Evolutionary conservation across 108 stramenopile species (phyloP).

Genomic region (Phaeodactylum tricornutum): DNA sequence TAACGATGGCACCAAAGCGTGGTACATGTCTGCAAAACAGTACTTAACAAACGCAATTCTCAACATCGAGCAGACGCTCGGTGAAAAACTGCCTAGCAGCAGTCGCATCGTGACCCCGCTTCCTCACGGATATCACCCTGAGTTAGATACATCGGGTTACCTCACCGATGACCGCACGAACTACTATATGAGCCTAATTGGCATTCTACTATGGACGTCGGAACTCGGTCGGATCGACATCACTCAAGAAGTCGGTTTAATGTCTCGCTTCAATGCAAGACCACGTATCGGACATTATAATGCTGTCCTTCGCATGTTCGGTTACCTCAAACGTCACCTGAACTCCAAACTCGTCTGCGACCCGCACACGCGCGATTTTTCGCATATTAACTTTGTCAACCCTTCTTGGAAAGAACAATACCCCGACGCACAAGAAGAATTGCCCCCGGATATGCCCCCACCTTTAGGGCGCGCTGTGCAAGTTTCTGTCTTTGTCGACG

Average conservation of each 20-base stretch:
- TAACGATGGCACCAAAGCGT: no score
- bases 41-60: no score
- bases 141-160: conserved; percentile 14
- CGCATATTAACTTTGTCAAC: background rate
- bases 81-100: no score
- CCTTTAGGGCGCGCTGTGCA: conserved; percentile 8
- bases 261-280: conserved; percentile 24
- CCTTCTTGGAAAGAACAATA: conserved; percentile 9
- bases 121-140: conserved; percentile 9
- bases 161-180: conserved; percentile 3
- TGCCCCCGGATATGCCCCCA: conserved; percentile 13
- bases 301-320: conserved; percentile 19
- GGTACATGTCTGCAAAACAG: no score
- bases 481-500: conserved; percentile 29
- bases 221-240: conserved; percentile 30
- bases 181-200: conserved; percentile 13
- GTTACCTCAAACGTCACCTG: conserved; percentile 14
- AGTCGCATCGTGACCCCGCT: no score
- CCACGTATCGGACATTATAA: conserved; percentile 27
- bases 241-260: conserved; percentile 2
- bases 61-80: no score
- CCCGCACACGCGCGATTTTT: background rate
- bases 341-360: conserved; percentile 16
- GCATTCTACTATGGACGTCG: conserved; percentile 10
- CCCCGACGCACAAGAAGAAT: conserved; percentile 9